A percentile compares a stretch with the other conserved stretches of the same genome.
Evolutionary conservation across 352 stramenopile genomes (phyloP).

Genomic region (Blastocystis sp.): DNA sequence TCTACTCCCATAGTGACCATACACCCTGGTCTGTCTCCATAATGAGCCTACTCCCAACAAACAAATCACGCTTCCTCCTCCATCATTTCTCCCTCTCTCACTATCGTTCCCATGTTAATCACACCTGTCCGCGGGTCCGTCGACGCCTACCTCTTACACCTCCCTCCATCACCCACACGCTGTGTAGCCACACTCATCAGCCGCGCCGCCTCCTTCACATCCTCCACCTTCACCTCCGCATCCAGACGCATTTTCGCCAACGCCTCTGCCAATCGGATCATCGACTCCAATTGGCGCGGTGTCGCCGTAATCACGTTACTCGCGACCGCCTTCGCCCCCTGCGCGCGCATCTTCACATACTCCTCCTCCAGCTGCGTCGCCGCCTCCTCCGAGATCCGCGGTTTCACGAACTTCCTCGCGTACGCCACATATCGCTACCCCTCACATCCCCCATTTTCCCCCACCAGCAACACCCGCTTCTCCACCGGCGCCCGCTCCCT

Average conservation of each 20-base stretch:
- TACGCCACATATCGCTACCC: slow-evolving; percentile 88
- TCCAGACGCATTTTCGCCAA: slow-evolving; percentile 64
- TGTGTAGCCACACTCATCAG: slow-evolving; percentile 90
- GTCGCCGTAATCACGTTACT: slow-evolving; percentile 88
- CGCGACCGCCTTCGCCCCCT: slow-evolving; percentile 66
- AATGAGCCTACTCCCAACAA: background rate
- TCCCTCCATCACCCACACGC: background rate
- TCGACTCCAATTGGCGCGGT: slow-evolving; percentile 88
- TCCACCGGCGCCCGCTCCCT: slow-evolving; percentile 25
- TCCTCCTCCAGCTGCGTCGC: slow-evolving; percentile 76
- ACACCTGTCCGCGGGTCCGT: slow-evolving; percentile 35
- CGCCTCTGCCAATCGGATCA: slow-evolving; percentile 92
- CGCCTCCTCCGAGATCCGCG: slow-evolving; percentile 77
- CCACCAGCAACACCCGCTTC: slow-evolving; percentile 27
- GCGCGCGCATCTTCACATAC: slow-evolving; percentile 80
- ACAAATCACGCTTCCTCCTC: background rate
- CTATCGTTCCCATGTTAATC: slow-evolving; percentile 33
- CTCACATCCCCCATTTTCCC: background rate
- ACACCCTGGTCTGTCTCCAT: too few relatives aligned
- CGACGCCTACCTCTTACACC: slow-evolving; percentile 3
- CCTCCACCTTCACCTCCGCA: slow-evolving; percentile 66
- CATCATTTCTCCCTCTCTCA: background rate
- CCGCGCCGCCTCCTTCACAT: slow-evolving; percentile 93
- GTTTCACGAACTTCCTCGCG: slow-evolving; percentile 79
- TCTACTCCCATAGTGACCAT: too few relatives aligned